Conservation (phyloP, 805 yeast species). For the Grigorovia jiainica region DNA sequence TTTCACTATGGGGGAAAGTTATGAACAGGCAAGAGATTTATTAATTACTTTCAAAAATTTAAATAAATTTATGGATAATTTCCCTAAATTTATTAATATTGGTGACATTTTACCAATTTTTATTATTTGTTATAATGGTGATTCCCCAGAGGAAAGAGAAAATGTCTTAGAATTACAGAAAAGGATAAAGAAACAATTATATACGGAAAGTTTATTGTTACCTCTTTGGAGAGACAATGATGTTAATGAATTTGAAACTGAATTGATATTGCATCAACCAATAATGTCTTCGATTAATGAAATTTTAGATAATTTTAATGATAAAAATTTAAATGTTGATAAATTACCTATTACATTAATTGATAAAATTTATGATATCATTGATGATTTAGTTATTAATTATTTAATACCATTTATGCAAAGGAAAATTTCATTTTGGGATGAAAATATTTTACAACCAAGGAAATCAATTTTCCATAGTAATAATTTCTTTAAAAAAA, state of each 20-base stretch:
- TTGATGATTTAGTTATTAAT: constrained; percentile 17
- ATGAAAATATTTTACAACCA: constrained; percentile 68
- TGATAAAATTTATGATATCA: constrained; percentile 18
- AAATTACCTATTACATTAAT: constrained; percentile 15
- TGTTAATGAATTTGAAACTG: constrained; percentile 4
- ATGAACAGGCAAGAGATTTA: constrained; percentile 48
- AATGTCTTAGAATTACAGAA: constrained; percentile 32
- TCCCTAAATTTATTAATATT: constrained; percentile 45
- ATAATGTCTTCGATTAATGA: constrained; percentile 24
- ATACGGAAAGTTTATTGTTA: constrained; percentile 26
- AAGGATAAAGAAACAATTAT: constrained; percentile 34
- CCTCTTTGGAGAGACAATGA: constrained; percentile 20
- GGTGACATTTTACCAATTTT: constrained; percentile 51
- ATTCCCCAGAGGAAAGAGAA: constrained; percentile 36
- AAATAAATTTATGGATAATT: constrained; percentile 37
- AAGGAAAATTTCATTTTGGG: constrained; percentile 71
- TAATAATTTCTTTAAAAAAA: constrained; percentile 46
- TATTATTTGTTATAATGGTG: constrained; percentile 41
- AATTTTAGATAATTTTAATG: constrained; percentile 11
- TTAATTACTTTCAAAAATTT: constrained; percentile 44
- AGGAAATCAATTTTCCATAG: constrained; percentile 65
- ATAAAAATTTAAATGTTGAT: constrained; percentile 2
- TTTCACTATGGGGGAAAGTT: constrained; percentile 18
- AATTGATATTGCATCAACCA: constrained; percentile 20
- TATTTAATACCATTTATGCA: constrained; percentile 73